phyloP scores from a whole-genome alignment of 225 moss, liverwort and hornwort species.

The Marchantia polymorpha region DNA sequence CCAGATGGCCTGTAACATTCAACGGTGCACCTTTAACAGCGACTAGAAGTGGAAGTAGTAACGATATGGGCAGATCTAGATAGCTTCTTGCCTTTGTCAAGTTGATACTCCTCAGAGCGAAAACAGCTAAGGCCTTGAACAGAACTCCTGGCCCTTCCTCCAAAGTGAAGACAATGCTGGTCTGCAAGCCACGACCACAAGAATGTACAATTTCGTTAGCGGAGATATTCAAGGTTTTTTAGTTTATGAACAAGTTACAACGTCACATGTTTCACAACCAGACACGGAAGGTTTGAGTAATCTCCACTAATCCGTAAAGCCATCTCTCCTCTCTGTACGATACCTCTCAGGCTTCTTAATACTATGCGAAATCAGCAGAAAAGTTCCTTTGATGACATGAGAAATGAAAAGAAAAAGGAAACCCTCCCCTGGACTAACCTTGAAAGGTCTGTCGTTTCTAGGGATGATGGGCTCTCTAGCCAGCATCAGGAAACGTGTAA shows the following conservation, averaged over 20 bases:
- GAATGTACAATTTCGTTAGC: background rate
- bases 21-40: background rate
- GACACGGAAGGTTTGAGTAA: no score
- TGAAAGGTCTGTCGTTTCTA: slow-evolving; percentile 85
- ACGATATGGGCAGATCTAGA: background rate
- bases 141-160: slow-evolving; percentile 94
- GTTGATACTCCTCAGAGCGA: slow-evolving; percentile 73
- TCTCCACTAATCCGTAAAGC: no score
- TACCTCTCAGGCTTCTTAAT: background rate
- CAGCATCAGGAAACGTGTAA: slow-evolving; percentile 91
- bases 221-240: background rate
- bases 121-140: slow-evolving; percentile 92
- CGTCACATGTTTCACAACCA: no score
- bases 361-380: no score
- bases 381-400: background rate
- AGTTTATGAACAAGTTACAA: no score
- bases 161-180: slow-evolving; percentile 93
- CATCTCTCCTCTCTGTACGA: no score
- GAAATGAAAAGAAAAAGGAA: background rate
- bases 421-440: slow-evolving; percentile 26
- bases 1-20: background rate
- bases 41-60: background rate
- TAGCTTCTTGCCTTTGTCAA: slow-evolving; percentile 58
- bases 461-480: slow-evolving; percentile 96
- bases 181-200: slow-evolving; percentile 31